Evolutionary conservation across 2,329 filamentous ascomycete genomes (phyloP).

Genomic region (Incumbomyces delicatus): DNA sequence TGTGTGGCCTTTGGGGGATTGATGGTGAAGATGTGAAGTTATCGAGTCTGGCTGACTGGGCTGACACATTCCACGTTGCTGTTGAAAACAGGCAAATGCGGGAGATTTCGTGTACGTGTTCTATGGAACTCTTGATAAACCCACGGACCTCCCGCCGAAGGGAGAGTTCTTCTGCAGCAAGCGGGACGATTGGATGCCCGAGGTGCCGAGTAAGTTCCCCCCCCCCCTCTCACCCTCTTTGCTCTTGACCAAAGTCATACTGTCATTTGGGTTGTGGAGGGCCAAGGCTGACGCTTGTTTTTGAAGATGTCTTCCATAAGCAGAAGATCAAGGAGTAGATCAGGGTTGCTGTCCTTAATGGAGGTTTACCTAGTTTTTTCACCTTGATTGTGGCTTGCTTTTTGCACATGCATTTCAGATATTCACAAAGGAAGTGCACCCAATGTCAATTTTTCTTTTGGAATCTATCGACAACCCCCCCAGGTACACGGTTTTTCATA

Average conservation of each 20-base stretch:
- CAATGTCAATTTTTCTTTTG: too few species aligned
- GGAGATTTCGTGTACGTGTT: constrained; percentile 33
- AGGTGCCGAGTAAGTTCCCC: constrained; percentile 34
- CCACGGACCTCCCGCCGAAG: constrained; percentile 40
- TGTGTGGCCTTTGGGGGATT: too few species aligned
- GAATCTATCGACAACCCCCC: too few species aligned
- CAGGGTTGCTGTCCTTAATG: not conserved
- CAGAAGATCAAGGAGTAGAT: constrained; percentile 35
- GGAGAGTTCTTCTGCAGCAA: constrained; percentile 47
- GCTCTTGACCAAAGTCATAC: not conserved
- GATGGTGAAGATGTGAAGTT: too few species aligned
- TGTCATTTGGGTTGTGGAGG: not conserved
- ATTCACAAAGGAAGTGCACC: too few species aligned
- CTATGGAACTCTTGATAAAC: constrained; percentile 43
- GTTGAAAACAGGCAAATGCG: constrained; percentile 19
- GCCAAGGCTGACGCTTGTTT: not conserved
- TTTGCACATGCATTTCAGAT: too few species aligned
- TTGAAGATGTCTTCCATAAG: constrained; percentile 37
- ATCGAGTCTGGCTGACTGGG: too few species aligned
- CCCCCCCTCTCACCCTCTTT: too few species aligned
- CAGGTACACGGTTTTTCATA: constrained; percentile 31
- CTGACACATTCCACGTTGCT: too few species aligned
- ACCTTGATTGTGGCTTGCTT: too few species aligned
- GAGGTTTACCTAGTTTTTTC: too few species aligned
- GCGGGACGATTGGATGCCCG: constrained; percentile 42